Percentiles rank a stretch among this genome's conserved stretches.
These are phyloP conservation scores for Aspergillus saccharolyticus DNA, from an alignment of 495 filamentous ascomycete genomes.

Conservation along the genomic window DNA sequence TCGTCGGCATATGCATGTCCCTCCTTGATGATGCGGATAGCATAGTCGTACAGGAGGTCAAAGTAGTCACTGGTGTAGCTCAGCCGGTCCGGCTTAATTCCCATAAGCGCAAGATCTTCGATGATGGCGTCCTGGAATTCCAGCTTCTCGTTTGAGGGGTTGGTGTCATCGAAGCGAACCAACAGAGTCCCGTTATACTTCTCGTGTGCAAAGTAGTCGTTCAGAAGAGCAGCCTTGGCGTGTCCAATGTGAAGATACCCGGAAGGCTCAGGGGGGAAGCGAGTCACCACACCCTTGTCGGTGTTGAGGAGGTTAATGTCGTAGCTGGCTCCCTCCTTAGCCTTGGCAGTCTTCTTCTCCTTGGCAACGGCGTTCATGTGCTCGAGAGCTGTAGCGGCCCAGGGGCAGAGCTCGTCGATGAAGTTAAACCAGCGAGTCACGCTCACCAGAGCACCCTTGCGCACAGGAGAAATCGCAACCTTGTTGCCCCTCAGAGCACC, in stretches of 20 bases:
- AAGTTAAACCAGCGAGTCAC: constrained; percentile 84
- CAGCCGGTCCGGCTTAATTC: constrained; percentile 72
- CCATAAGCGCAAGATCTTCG: constrained; percentile 79
- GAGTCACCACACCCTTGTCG: constrained; percentile 87
- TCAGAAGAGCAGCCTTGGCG: constrained; percentile 86
- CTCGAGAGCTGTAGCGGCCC: constrained; percentile 46
- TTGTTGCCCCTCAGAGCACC: constrained; percentile 78
- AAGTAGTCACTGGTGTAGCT: constrained; percentile 90
- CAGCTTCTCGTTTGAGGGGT: constrained; percentile 87
- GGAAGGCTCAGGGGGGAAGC: constrained; percentile 95
- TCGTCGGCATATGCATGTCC: constrained; percentile 89
- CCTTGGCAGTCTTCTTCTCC: constrained; percentile 65
- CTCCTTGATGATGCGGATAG: constrained; percentile 70
- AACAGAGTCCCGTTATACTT: constrained; percentile 80
- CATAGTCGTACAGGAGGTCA: constrained; percentile 75
- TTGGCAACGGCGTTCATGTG: constrained; percentile 54
- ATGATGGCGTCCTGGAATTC: constrained; percentile 88
- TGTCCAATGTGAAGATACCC: constrained; percentile 94
- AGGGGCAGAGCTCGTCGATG: constrained; percentile 74
- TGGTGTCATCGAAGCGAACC: constrained; percentile 88
- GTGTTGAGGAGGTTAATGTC: constrained; percentile 82
- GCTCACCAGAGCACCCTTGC: constrained; percentile 71
- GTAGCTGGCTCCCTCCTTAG: constrained; percentile 82
- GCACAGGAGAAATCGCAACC: constrained; percentile 74
- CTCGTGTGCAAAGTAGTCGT: constrained; percentile 90